Percentiles rank a stretch among this genome's conserved stretches.
phyloP scores from a whole-genome alignment of 768 basidiomycete genomes.

The Amanita muscaria region DNA sequence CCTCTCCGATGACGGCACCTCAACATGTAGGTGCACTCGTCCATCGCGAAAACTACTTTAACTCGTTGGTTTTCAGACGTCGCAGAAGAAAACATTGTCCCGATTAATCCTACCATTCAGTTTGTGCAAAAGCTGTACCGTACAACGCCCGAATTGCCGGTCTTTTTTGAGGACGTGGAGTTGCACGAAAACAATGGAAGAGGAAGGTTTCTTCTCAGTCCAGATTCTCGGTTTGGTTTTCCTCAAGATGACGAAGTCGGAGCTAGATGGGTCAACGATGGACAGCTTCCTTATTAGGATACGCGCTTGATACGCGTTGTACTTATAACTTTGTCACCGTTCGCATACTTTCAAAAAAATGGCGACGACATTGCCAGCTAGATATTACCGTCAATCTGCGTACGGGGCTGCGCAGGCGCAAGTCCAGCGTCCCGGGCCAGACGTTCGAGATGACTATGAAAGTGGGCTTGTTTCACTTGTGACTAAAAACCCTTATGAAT shows the following conservation, averaged over 20 bases:
- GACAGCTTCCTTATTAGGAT: conserved; percentile 4
- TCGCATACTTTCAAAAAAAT: background rate
- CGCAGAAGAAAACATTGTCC: conserved; percentile 26
- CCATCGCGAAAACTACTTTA: background rate
- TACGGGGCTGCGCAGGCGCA: conserved; percentile 18
- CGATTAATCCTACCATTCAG: background rate
- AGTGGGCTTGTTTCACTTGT: too few species aligned
- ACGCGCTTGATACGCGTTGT: background rate
- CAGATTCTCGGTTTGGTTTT: conserved; percentile 27
- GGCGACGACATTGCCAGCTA: conserved; percentile 11
- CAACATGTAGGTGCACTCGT: conserved; percentile 25
- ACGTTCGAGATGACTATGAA: conserved; percentile 69
- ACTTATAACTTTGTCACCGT: background rate
- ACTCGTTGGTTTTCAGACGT: conserved; percentile 21
- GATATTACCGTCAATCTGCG: conserved; percentile 22
- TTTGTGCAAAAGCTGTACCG: background rate
- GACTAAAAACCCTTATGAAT: too few species aligned
- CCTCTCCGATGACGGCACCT: conserved; percentile 24
- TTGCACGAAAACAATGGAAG: conserved; percentile 19
- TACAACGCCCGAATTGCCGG: background rate
- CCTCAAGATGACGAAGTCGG: conserved; percentile 33
- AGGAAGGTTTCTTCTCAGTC: conserved; percentile 19
- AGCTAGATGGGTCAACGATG: conserved; percentile 21
- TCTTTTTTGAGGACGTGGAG: conserved; percentile 12
- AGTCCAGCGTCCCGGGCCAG: conserved; percentile 25